Evolutionary conservation across 495 filamentous ascomycete genomes (phyloP), one percentile per base, ranked within the genome.

Genomic region (Cryomyces minteri): DNA sequence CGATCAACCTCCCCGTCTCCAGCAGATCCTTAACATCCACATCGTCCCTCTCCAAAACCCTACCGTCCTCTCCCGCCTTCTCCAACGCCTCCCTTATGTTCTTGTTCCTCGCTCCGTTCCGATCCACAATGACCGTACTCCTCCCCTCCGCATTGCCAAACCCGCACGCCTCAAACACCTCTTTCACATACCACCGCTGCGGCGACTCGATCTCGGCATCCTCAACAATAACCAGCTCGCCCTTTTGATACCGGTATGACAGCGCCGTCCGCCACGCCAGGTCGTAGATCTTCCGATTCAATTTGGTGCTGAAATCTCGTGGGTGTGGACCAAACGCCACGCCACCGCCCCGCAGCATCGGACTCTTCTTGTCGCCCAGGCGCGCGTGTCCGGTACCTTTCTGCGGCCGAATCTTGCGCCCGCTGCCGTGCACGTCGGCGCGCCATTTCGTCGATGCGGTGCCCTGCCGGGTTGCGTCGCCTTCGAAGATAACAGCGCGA

Each of bases 11-110:
- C 38, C 81, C 82, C 37, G 81, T 74, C 67, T 90, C 82, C 56
- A 98, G 57, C 48, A 95, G 61, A 63, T 94, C 80, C 71, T 94
- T 95, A 37, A 95, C 86, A 70, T 95, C 88, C 37, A 95, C 80
- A 51, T 94, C 83, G 10, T 61, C 62, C 46, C 74, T 65, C 50
- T 71, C 68, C 59, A 82, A 55, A n/a, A 78, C 76, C 47, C 73
- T 72, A 8, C 80, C 85, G 49, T 79, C 70, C 50, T 71, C 64
- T n/a, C 71, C 68, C 42, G 77, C 66, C 32, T 71, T 66, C 31
- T 68, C 67, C 54, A 90, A 58, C 40, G 71, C 76, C 32, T 57
- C 62, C 46, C 68, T 74, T 42, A 87, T 57, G 39, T 70, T 72
- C 25, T 67, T 57, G 50, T 72, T 64, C 46, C 56, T 51, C 47